A percentile compares a stretch with the other conserved stretches of the same genome.
These are phyloP conservation scores for Boletus vinaceobasis DNA, from an alignment of 768 basidiomycete genomes.

Conservation along the genomic window DNA sequence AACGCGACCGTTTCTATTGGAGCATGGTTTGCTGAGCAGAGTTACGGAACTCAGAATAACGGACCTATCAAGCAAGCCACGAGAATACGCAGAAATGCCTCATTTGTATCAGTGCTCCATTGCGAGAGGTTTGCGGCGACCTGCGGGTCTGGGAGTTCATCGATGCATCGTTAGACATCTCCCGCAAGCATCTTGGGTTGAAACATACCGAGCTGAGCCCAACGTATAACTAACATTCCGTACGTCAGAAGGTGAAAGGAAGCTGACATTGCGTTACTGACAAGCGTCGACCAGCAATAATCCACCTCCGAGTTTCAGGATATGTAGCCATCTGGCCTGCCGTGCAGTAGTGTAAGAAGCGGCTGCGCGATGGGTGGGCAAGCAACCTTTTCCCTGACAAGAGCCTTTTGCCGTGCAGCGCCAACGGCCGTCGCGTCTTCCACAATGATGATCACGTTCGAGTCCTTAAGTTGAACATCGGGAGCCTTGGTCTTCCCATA, in stretches of 20 bases:
- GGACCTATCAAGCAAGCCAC: slow-evolving; percentile 63
- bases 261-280: slow-evolving; percentile 35
- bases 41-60: slow-evolving; percentile 2
- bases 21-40: neutral
- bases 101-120: slow-evolving; percentile 52
- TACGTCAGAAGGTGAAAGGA: slow-evolving; percentile 1
- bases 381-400: slow-evolving; percentile 27
- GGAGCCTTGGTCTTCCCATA: slow-evolving; percentile 15
- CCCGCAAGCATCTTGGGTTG: neutral
- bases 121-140: slow-evolving; percentile 37
- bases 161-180: neutral
- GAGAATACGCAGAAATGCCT: slow-evolving; percentile 55
- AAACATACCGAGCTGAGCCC: slow-evolving; percentile 64
- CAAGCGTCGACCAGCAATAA: slow-evolving; percentile 70
- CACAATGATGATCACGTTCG: neutral
- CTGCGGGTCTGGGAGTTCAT: slow-evolving; percentile 35
- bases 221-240: slow-evolving; percentile 60
- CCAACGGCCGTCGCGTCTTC: neutral
- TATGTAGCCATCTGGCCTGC: slow-evolving; percentile 58
- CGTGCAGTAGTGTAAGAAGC: slow-evolving; percentile 30
- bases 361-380: neutral
- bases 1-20: slow-evolving; percentile 71
- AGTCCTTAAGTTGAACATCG: neutral
- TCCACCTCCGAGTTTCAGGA: slow-evolving; percentile 56
- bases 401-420: neutral